phyloP scores from a whole-genome alignment of 2,329 filamentous ascomycete genomes.

The Ascochyta fabae region DNA sequence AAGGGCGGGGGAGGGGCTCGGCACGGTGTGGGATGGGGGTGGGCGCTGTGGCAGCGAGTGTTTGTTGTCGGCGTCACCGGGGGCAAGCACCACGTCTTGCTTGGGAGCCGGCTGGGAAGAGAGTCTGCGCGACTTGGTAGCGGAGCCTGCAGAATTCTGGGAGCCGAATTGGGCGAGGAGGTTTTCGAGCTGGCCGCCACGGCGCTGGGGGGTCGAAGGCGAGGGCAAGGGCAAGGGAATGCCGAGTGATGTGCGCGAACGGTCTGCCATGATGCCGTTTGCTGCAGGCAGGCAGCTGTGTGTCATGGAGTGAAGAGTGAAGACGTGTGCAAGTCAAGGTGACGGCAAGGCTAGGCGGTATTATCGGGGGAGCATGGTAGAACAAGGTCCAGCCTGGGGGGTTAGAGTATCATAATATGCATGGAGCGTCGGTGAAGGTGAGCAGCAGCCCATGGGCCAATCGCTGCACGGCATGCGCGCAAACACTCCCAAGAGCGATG shows the following conservation, averaged over 20 bases:
- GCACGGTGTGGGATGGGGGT: constrained; percentile 9
- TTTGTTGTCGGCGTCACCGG: constrained; percentile 16
- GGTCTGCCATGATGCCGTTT: constrained; percentile 28
- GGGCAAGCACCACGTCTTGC: neutral
- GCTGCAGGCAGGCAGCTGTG: constrained; percentile 1
- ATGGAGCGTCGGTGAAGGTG: constrained; percentile 4
- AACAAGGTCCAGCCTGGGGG: neutral
- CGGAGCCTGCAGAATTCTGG: constrained; percentile 38
- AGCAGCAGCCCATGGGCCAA: neutral
- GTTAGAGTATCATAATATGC: neutral
- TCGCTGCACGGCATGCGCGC: neutral
- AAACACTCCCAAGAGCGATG: neutral
- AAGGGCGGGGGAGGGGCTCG: constrained; percentile 7
- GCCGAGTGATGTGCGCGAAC: constrained; percentile 19
- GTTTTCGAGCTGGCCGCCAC: constrained; percentile 27
- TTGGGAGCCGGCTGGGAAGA: constrained; percentile 17
- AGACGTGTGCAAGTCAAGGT: neutral
- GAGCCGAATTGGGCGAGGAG: constrained; percentile 43
- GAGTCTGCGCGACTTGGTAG: constrained; percentile 35
- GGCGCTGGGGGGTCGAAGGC: constrained; percentile 35
- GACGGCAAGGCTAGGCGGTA: neutral
- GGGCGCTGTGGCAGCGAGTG: constrained; percentile 7
- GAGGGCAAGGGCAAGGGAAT: constrained; percentile 30
- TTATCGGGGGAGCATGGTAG: constrained; percentile 9
- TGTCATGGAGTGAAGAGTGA: neutral